Evolutionary conservation across 768 basidiomycete species (phyloP).

Genomic region (Termitomyces sp.): DNA sequence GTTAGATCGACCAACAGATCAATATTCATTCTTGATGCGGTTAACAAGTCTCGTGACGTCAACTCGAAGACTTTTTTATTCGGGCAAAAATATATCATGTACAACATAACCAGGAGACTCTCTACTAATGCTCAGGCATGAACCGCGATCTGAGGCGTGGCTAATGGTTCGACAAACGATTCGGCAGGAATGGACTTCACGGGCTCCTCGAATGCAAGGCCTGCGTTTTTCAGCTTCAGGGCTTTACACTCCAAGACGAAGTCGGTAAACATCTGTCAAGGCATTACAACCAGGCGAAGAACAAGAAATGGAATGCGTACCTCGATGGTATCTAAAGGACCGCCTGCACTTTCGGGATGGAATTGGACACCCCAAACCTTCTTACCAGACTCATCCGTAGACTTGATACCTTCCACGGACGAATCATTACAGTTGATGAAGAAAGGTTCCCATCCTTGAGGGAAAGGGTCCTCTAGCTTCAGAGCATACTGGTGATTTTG

Average conservation of each 20-base stretch:
- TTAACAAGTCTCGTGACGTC: conserved; percentile 2
- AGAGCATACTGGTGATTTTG: conserved; percentile 99
- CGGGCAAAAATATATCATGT: conserved; percentile 5
- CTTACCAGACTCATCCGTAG: conserved; percentile 83
- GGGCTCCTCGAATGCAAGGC: conserved; percentile 7
- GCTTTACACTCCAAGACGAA: conserved; percentile 80
- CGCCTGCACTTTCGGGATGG: conserved; percentile 97
- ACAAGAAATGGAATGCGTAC: conserved; percentile 35
- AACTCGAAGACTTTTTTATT: neutral
- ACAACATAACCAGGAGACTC: conserved; percentile 8
- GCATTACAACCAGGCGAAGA: conserved; percentile 1
- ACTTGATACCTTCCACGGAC: conserved; percentile 98
- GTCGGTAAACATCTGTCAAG: conserved; percentile 84
- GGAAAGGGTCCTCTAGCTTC: conserved; percentile 91
- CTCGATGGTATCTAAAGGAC: conserved; percentile 98
- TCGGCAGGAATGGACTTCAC: neutral
- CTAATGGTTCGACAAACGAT: conserved; percentile 2
- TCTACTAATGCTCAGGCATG: conserved; percentile 11
- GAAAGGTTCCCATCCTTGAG: conserved; percentile 96
- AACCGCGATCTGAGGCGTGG: conserved; percentile 10
- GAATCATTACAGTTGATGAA: conserved; percentile 99
- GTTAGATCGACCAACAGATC: neutral
- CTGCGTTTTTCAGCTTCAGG: conserved; percentile 34
- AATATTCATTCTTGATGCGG: neutral
- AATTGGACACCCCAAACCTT: conserved; percentile 98